A percentile compares a stretch with the other conserved stretches of the same genome.
These are phyloP conservation scores for Saccharomycopsis synnaedendra DNA, from an alignment of 805 yeast genomes.

Conservation along the genomic window DNA sequence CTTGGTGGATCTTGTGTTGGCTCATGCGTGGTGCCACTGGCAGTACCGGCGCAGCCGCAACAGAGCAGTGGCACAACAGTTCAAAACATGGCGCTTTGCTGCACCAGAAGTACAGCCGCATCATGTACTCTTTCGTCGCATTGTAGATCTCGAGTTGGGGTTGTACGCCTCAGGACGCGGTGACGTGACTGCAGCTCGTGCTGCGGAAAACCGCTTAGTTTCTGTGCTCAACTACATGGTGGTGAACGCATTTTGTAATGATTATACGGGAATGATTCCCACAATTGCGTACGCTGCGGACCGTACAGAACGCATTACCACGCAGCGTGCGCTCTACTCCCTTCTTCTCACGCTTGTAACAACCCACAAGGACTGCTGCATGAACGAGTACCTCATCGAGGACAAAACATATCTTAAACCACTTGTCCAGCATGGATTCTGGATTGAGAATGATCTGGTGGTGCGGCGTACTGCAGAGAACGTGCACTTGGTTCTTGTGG, in stretches of 20 bases:
- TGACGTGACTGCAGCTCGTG: slow-evolving; percentile 15
- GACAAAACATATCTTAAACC: slow-evolving; percentile 21
- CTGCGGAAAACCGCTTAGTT: slow-evolving; percentile 18
- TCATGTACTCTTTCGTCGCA: slow-evolving; percentile 23
- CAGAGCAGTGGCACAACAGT: slow-evolving; percentile 18
- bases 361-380: slow-evolving; percentile 26
- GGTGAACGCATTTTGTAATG: slow-evolving; percentile 21
- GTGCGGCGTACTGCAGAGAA: slow-evolving; percentile 21
- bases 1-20: slow-evolving; percentile 30
- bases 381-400: slow-evolving; percentile 23
- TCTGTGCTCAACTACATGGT: slow-evolving; percentile 18
- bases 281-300: slow-evolving; percentile 27
- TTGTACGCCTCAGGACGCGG: slow-evolving; percentile 18
- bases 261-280: slow-evolving; percentile 24
- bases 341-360: slow-evolving; percentile 19
- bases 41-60: slow-evolving; percentile 19
- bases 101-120: slow-evolving; percentile 25
- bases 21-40: slow-evolving; percentile 38
- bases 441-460: slow-evolving; percentile 21
- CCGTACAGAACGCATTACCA: slow-evolving; percentile 16
- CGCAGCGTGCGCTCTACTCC: slow-evolving; percentile 23
- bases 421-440: slow-evolving; percentile 26
- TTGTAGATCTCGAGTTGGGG: slow-evolving; percentile 27
- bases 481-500: slow-evolving; percentile 18
- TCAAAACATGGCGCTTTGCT: slow-evolving; percentile 24